Evolutionary conservation across 331 rosid genomes (phyloP).

Genomic region (Saraca asoca): DNA sequence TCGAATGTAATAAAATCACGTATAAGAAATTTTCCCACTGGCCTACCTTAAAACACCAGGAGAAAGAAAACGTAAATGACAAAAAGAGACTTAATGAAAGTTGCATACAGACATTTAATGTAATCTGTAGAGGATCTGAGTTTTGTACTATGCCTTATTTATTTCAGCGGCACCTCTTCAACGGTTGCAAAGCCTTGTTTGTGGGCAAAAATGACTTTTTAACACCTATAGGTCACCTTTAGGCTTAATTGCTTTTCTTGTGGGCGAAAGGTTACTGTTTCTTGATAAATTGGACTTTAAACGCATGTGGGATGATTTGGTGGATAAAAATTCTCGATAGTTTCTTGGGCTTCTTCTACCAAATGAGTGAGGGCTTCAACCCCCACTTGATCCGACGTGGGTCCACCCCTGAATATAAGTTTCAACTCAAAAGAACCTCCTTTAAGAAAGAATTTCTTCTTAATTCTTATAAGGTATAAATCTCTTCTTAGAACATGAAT

Average conservation of each 20-base stretch:
- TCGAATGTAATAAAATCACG: no score
- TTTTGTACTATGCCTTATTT: conserved; percentile 43
- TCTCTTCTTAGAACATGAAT: no score
- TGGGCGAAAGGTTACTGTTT: conserved; percentile 9
- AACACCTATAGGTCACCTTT: not conserved
- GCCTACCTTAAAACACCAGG: no score
- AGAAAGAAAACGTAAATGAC: no score
- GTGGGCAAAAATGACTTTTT: not conserved
- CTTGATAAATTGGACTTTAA: conserved; percentile 22
- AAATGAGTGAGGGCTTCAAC: no score
- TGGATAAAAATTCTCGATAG: conserved; percentile 18
- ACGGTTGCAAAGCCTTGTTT: not conserved
- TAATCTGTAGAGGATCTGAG: no score
- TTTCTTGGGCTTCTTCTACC: conserved; percentile 1
- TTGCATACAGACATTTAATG: conserved; percentile 20
- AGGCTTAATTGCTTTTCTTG: not conserved
- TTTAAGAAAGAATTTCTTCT: no score
- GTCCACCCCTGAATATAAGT: no score
- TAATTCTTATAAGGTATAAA: no score
- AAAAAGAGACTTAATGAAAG: not conserved
- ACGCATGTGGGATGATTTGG: not conserved
- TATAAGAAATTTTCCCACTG: no score
- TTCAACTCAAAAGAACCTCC: no score
- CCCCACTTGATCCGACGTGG: no score
- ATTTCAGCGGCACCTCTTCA: conserved; percentile 31